Conservation (phyloP, 768 basidiomycete genomes). For the Termitomyces sp. region DNA sequence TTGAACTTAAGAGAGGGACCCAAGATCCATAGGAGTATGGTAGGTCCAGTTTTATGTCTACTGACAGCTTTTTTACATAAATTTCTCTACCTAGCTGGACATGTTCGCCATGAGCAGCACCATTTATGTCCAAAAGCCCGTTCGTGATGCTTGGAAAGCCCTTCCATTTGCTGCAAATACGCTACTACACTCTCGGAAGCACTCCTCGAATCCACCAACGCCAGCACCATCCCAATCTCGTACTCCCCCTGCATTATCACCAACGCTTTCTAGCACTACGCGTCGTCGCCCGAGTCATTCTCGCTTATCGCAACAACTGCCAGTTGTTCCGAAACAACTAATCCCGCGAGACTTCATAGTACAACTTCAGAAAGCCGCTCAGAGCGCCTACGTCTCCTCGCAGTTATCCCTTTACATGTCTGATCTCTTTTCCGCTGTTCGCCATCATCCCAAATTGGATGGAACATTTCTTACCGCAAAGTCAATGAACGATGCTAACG, state of each 20-base stretch:
- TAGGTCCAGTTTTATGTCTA: conserved; percentile 30
- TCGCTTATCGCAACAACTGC: conserved; percentile 14
- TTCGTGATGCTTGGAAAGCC: conserved; percentile 31
- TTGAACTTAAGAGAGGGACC: conserved; percentile 64
- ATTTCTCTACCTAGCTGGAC: conserved; percentile 50
- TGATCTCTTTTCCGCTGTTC: conserved; percentile 70
- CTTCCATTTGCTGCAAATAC: conserved; percentile 22
- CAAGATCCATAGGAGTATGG: conserved; percentile 58
- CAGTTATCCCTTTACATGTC: conserved; percentile 60
- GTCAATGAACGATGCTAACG: conserved; percentile 60
- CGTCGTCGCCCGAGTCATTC: conserved; percentile 16
- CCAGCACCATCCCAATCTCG: conserved; percentile 21
- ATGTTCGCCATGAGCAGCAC: conserved; percentile 75
- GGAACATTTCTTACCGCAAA: conserved; percentile 61
- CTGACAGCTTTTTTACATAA: background rate
- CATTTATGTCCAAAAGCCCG: conserved; percentile 43
- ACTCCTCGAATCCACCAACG: conserved; percentile 25
- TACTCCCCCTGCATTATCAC: conserved; percentile 23
- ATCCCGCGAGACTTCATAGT: conserved; percentile 27
- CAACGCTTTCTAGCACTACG: conserved; percentile 13
- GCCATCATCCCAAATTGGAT: conserved; percentile 69
- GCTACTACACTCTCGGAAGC: conserved; percentile 18
- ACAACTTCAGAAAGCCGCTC: conserved; percentile 25
- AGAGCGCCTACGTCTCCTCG: conserved; percentile 43
- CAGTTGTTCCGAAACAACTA: conserved; percentile 23